Percentiles rank a stretch among this genome's conserved stretches.
phyloP scores from a whole-genome alignment of 495 filamentous ascomycete species.

The Aspergillus egyptiacus region DNA sequence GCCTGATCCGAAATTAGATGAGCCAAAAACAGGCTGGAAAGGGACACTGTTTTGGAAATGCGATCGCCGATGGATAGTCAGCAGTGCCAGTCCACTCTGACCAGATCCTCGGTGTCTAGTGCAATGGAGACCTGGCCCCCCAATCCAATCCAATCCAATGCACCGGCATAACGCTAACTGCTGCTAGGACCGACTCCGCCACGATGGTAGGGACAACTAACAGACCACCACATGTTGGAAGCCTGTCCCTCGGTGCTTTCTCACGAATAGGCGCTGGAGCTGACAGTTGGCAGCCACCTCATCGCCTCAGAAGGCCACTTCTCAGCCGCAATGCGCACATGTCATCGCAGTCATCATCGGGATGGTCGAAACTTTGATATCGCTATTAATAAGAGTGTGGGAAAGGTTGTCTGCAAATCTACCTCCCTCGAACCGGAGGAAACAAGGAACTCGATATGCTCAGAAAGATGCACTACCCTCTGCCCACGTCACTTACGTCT shows the following conservation, averaged over 20 bases:
- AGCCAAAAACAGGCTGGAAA: no score
- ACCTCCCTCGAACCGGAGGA: no score
- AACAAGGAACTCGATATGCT: not conserved
- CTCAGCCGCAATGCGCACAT: slow-evolving; percentile 3
- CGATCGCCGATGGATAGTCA: no score
- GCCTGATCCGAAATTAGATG: not conserved
- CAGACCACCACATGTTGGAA: no score
- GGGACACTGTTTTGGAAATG: no score
- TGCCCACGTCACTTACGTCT: not conserved
- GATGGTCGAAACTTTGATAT: no score
- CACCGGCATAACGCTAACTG: not conserved
- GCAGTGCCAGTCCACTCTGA: not conserved
- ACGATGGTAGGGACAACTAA: not conserved
- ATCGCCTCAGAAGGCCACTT: not conserved
- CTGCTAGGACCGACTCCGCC: not conserved
- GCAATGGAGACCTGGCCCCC: not conserved
- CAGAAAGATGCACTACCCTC: slow-evolving; percentile 2
- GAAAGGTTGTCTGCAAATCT: not conserved
- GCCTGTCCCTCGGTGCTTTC: no score
- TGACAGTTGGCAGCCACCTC: not conserved
- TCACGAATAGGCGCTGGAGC: not conserved
- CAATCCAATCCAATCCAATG: not conserved
- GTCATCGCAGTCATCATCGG: not conserved
- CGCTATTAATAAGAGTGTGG: not conserved
- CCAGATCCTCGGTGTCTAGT: no score